Base-by-base conservation (phyloP, 2,329 filamentous ascomycete species). In the Colletotrichum camelliae region DNA sequence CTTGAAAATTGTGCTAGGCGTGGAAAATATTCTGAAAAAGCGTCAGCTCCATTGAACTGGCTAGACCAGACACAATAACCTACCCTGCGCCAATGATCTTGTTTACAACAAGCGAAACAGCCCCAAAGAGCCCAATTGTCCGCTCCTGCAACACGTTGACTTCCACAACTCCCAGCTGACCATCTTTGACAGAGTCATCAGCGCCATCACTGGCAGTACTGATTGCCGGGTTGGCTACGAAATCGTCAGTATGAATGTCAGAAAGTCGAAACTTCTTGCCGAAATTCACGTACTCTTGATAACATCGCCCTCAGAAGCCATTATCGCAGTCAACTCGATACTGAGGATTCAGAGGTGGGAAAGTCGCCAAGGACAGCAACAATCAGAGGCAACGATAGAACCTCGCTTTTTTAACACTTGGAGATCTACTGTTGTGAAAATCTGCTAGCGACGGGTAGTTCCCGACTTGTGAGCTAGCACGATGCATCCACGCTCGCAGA, bases 81-180 rank as follows among this genome's bases (percentile, higher is more conserved):
- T 66, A 79, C 79, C 79, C 79, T 13, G 79, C 73, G 12, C 79
- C 79, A 15, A 80, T 79, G 13, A 80, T 80, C 48, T 80, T 80
- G 21, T 80, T 80, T 33, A 79, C 76, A 12, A 80, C 76, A 21
- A 80, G 61, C 3, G 79, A 80, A 1, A 79, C 74, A 7, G 79
- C 77, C 0, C 79, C 79, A 48, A 80, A 80, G 3, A 80, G 33
- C 1, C 79, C 79, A 27, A 80, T 79, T 1, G 77, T 80, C 12
- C 77, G 73, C 18, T 78, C 77, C 29, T 80, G 60, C 43, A 74
- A 16, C n/a, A 76, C 70, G 27, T 76, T 64, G 60, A 39, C 24
- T 55, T 76, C 74, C 21, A 74, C 33, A 31, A 76, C 61, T 24
- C 55, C 66, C 10, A 76, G 55, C 43, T 33, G 35, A 31, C 64